Base-by-base conservation (phyloP, 176 grass and related monocot species). In the Tillandsia leiboldiana region DNA sequence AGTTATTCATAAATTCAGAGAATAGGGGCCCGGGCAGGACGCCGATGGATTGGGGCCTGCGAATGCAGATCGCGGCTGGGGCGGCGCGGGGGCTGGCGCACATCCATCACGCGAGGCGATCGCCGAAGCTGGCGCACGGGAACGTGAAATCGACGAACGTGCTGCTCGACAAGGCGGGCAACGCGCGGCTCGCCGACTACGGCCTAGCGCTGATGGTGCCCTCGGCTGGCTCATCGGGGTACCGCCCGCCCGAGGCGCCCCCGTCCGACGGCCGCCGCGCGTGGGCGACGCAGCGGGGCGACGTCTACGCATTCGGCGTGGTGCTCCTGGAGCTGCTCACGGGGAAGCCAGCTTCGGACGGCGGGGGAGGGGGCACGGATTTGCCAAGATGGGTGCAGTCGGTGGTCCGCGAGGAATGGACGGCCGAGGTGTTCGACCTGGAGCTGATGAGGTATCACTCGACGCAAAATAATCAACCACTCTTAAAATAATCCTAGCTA, bases 321-420 rank as follows among this genome's bases (percentile, higher is more conserved):
- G 89, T 93, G 54, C 94, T 99, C 1, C 94, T 99, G 4, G 94
- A 99, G 77, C 75, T 99, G 15, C 82, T 99, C 10, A 99, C 94
- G 49, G 94, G 94, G 3, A 91, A 76, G 48, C 66, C 58, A 22
- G 76, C 81, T 0, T 80, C 77, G n/a, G 79, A 76, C 51, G 85
- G 79, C 49, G 83, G 74, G 70, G 77, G 79, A 61, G 71, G 75
- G 53, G 80, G 64, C 17, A 69, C 74, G 17, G 86, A 92, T 26
- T 76, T 99, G 26, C 95, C 95, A 20, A 74, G 77, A 64, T 99
- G 95, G 95, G 95, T 99, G 56, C 90, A 88, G 74, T 99, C 95
- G 2, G 95, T 99, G 63, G 95, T 99, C 51, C 70, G 90, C 8
- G 95, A 99, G 81, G 95, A 99, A 83, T 99, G 95, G 90, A 99